Evolutionary conservation across 257 asterid species (phyloP), one percentile per base, ranked within the genome.

Genomic region (Solanum gracilifrons): DNA sequence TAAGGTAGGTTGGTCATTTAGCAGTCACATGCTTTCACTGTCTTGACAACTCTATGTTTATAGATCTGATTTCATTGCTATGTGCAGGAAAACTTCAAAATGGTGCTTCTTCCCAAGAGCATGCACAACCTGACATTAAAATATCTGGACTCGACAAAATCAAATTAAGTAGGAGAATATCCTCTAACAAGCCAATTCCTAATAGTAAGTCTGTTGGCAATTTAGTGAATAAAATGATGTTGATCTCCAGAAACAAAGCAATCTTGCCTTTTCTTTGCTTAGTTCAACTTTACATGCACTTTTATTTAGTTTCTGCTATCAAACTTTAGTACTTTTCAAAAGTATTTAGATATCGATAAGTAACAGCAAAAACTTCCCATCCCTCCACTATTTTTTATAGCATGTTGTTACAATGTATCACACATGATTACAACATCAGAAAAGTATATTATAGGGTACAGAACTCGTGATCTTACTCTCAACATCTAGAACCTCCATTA

Each of bases 51-150:
- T 20, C 37, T 16, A 31, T 31, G 71, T 32, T 76, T 20, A 31
- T 80, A 41, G 69, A 29, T 27, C 25, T 29, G 85, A 80, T 80
- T 29, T 82, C 85, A 29, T 82, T 82, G 84, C 84, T 27, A 48
- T 20, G 29, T 82, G 85, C 85, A 82, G 85, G 85, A 51, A 75
- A 89, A 79, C 39, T 37, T 51, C 86, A 87, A 83, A 46, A 73
- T 39, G 72, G 32, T 73, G 74, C 79, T 87, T 89, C 66, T 68
- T 68, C 85, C 33, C 66, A 9, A 35, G 80, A 86, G 71, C 43
- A 80, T 51, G 74, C 33, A 18, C 77, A 68, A 25, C 43, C 85
- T 33, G 75, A 83, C 68, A 12, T 48, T 43, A 35, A 86, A 33
- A 36, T 76, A 86, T 73, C 71, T 62, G 69, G 75, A 83, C 25